Evolutionary conservation across 352 stramenopile species (phyloP).

Genomic region (Pythium monospermum): DNA sequence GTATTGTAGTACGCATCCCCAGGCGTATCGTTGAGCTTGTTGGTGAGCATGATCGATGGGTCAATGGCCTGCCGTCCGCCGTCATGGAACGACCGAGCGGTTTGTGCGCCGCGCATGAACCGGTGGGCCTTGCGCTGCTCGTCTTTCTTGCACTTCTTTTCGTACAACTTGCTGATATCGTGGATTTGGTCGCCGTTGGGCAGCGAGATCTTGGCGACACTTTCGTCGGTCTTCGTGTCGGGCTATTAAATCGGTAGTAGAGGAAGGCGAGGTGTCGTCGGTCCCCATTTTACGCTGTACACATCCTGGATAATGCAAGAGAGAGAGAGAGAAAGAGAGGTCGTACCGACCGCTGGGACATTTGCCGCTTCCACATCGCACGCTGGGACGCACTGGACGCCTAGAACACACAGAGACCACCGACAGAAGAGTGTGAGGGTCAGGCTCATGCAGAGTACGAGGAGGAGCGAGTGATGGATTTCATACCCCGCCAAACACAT

Average conservation of each 20-base stretch:
- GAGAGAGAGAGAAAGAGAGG: not conserved
- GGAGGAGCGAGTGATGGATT: no score
- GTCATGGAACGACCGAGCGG: slow-evolving; percentile 17
- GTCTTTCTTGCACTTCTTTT: slow-evolving; percentile 60
- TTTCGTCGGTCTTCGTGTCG: slow-evolving; percentile 6
- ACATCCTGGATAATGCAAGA: not conserved
- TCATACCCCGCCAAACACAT: slow-evolving; percentile 37
- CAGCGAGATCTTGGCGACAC: slow-evolving; percentile 38
- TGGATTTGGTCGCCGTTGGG: slow-evolving; percentile 69
- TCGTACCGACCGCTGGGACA: slow-evolving; percentile 23
- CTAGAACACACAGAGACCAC: slow-evolving; percentile 12
- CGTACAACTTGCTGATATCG: slow-evolving; percentile 69
- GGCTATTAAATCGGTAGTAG: slow-evolving; percentile 11
- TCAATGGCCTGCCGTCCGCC: slow-evolving; percentile 50
- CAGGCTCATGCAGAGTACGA: no score
- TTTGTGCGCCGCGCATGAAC: slow-evolving; percentile 38
- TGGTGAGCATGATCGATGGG: slow-evolving; percentile 30
- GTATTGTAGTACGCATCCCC: slow-evolving; percentile 54
- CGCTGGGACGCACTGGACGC: slow-evolving; percentile 45
- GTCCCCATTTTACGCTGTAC: not conserved
- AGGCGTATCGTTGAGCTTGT: slow-evolving; percentile 43
- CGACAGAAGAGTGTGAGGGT: no score
- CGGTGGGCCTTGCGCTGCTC: slow-evolving; percentile 53
- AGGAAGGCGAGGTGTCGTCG: no score
- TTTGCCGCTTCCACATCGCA: slow-evolving; percentile 66